Base-by-base conservation (phyloP, 2,329 filamentous ascomycete genomes). In the Cladobotryum protrusum region DNA sequence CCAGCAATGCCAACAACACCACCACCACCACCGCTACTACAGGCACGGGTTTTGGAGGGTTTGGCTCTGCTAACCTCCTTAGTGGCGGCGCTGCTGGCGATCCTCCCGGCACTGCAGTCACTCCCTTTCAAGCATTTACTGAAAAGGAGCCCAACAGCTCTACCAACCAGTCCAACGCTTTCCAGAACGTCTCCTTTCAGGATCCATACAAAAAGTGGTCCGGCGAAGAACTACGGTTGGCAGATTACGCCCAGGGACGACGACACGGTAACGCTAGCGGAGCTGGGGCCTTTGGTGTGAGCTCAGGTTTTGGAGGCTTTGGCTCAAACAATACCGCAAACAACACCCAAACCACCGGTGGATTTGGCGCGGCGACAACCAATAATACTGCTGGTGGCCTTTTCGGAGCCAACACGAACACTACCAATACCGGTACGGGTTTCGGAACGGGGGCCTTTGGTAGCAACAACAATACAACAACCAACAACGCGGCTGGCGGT, bases 201-300 rank as follows among this genome's bases (percentile, higher is more conserved):
- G 82, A 85, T 19, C 80, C 86, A 1, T 95, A 92, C 72, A 85
- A 84, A 67, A 95, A 93, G 65, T 97, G 86, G 74, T 96, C 92
- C 9, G 81, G 88, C n/a, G 93, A 88, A 60, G 86, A 93, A 67
- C 71, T 93, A 48, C 79, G 88, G 62, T 69, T 95, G 54, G 89
- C 83, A 42, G 93, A 99, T 68, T 99, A 99, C 66, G 81, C 85
- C 52, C 87, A 91, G 67, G 91, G 91, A 45, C 83, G 91, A 52
- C 85, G 86, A 48, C 89, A 81, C 64, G 93, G 91, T 33, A 95
- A 92, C 67, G 78, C 80, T 39, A 89, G 86, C 54, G 89, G 89
- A 29, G 86, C 90, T 57, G 90, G 90, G 52, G 87, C 86, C 7
- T 96, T 96, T 67, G 92, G 90, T 15, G 76, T 83, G 20, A 67